Conservation (phyloP, 805 yeast species). For the Lipomyces yamanashiensis region DNA sequence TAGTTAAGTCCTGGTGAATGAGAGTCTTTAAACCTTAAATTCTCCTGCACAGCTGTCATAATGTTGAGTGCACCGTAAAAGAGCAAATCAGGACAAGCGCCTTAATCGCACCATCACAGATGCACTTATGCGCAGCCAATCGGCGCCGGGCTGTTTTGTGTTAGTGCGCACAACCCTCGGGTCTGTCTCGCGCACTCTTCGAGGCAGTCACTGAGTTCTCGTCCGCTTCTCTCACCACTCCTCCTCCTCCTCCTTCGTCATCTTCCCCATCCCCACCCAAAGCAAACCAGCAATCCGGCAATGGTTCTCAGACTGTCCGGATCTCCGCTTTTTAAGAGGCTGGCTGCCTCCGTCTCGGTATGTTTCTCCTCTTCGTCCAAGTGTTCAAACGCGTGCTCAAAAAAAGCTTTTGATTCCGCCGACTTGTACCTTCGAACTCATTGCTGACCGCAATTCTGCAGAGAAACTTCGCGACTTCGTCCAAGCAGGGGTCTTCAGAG, state of each 20-base stretch:
- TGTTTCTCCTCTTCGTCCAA: conserved; percentile 6
- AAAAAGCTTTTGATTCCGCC: conserved; percentile 3
- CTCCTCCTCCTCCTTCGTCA: not conserved
- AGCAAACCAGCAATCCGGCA: conserved; percentile 12
- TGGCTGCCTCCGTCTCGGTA: conserved; percentile 30
- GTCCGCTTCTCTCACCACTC: not conserved
- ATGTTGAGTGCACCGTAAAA: not conserved
- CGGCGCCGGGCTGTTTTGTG: conserved; percentile 18
- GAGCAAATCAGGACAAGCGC: conserved; percentile 9
- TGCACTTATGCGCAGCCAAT: conserved; percentile 13
- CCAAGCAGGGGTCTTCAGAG: conserved; percentile 19
- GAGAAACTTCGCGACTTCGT: conserved; percentile 20
- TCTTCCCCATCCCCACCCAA: not conserved
- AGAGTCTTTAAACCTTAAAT: too few species aligned
- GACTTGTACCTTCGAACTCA: not conserved
- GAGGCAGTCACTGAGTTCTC: conserved; percentile 11
- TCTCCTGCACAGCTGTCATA: not conserved
- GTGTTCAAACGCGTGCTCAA: not conserved
- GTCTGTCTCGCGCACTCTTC: not conserved
- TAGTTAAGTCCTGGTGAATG: too few species aligned
- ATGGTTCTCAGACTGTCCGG: conserved; percentile 33
- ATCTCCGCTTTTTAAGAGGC: conserved; percentile 27
- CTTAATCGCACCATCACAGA: not conserved
- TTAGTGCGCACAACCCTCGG: conserved; percentile 5
- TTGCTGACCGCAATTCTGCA: not conserved